Evolutionary conservation across 2,329 filamentous ascomycete species (phyloP), one percentile per base, ranked within the genome.

Genomic region (Exserohilum turcica): DNA sequence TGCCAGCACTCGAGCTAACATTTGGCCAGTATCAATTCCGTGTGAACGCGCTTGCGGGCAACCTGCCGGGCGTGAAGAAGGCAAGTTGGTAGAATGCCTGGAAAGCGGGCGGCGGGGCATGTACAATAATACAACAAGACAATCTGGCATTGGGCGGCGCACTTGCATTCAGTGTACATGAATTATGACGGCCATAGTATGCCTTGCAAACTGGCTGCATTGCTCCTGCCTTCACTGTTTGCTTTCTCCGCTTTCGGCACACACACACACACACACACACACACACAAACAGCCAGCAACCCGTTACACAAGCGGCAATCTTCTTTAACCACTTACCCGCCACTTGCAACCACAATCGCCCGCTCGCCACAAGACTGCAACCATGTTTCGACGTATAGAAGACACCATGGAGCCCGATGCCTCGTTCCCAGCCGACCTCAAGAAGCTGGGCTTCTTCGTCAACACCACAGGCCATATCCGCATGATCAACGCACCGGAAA

Each of bases 11-110:
- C 27, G 13, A 36, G 52, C 68, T 63, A 59, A 68, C 46, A n/a
- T 13, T 29, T 16, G 12, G n/a, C 10, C 53, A 97, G 93, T 99
- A 84, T 76, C 91, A 93, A 79, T 99, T 99, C 80, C 86, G 94
- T 74, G 80, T 94, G 78, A 88, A 96, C 75, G 94, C 94, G 15
- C 79, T 97, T 59, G 87, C 84, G 28, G 94, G 94, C 44, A 86
- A 91, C 57, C 74, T 99, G 47, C 93, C 94, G 0, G 94, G 94
- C 67, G 94, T 99, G 49, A 91, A 88, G 83, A 96, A 96, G 81
- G 94, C 94, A 43, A 95, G 90, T 77, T 99, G 94, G 94, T 99
- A 90, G 42, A 39, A 12, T 18, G 12, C 21, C 12, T 16, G n/a
- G 50, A 19, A 27, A 48, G 27, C 32, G 5, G 28, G 9, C 19